A percentile compares a stretch with the other conserved stretches of the same genome.
These are phyloP conservation scores for Laetiporus sulphureus DNA, from an alignment of 1,284 basidiomycete genomes.

Conservation along the genomic window DNA sequence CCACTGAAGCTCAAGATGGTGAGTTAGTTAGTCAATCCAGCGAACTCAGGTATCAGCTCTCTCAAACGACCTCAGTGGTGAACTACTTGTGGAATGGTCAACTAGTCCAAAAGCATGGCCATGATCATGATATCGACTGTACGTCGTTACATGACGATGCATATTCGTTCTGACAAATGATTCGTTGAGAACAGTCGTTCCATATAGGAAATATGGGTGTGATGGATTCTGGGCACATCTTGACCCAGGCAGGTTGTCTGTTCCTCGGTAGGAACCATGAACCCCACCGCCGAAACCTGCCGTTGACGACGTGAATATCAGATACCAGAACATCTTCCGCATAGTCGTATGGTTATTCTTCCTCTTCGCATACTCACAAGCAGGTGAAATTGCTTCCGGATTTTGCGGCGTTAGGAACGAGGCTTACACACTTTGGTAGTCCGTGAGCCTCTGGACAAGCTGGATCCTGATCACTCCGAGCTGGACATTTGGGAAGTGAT, in stretches of 20 bases:
- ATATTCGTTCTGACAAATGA: background rate
- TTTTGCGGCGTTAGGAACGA: slow-evolving; percentile 5
- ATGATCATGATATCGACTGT: slow-evolving; percentile 67
- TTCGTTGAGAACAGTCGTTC: slow-evolving; percentile 42
- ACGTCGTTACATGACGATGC: slow-evolving; percentile 15
- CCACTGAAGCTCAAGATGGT: slow-evolving; percentile 82
- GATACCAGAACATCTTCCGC: slow-evolving; percentile 74
- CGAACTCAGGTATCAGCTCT: slow-evolving; percentile 3
- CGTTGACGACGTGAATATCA: no score
- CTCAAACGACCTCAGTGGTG: slow-evolving; percentile 39
- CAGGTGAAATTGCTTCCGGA: slow-evolving; percentile 39
- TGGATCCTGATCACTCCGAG: slow-evolving; percentile 39
- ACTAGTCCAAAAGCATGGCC: slow-evolving; percentile 72
- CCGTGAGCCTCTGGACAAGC: slow-evolving; percentile 61
- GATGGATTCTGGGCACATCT: slow-evolving; percentile 64
- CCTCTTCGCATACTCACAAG: slow-evolving; percentile 80
- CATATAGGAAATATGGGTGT: slow-evolving; percentile 46
- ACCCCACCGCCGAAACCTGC: no score
- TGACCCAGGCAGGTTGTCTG: slow-evolving; percentile 73
- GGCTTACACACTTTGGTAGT: slow-evolving; percentile 33
- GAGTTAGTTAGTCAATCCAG: slow-evolving; percentile 11
- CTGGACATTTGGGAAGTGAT: slow-evolving; percentile 75
- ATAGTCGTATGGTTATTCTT: slow-evolving; percentile 82
- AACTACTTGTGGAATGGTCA: slow-evolving; percentile 77
- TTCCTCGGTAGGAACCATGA: slow-evolving; percentile 81